These are phyloP conservation scores for Nakazawaea ambrosiae DNA, from an alignment of 805 yeast species.

Conservation along the genomic window DNA sequence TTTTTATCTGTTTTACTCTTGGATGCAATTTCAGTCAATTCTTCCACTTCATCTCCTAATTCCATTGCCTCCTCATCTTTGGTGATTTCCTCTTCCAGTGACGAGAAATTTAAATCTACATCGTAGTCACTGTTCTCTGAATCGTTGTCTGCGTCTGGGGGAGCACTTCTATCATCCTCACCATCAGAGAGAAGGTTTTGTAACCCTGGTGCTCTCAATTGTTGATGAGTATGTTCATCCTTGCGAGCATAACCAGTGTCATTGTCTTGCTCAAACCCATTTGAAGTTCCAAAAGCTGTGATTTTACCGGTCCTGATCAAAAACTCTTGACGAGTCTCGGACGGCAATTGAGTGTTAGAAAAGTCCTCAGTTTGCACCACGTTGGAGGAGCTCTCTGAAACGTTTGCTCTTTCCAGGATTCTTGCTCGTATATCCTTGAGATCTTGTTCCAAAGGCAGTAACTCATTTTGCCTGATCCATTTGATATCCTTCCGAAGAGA, in stretches of 20 bases:
- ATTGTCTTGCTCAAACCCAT: constrained; percentile 43
- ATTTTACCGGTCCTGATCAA: constrained; percentile 85
- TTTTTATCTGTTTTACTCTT: neutral
- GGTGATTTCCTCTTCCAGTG: constrained; percentile 12
- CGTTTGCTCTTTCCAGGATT: constrained; percentile 30
- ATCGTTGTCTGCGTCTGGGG: constrained; percentile 17
- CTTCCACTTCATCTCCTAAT: constrained; percentile 11
- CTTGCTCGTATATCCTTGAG: constrained; percentile 47
- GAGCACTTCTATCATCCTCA: neutral
- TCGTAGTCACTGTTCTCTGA: constrained; percentile 11
- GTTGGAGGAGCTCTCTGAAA: constrained; percentile 7
- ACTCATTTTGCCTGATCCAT: constrained; percentile 40
- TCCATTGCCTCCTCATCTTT: no score
- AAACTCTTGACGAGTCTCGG: constrained; percentile 76
- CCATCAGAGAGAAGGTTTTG: constrained; percentile 13
- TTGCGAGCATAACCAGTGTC: constrained; percentile 17
- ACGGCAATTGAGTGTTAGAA: constrained; percentile 40
- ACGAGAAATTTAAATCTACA: neutral
- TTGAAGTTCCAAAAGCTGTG: constrained; percentile 82
- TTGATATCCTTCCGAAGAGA: constrained; percentile 46
- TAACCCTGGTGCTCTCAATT: constrained; percentile 46
- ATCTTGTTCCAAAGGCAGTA: constrained; percentile 51
- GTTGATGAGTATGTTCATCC: constrained; percentile 30
- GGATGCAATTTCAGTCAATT: constrained; percentile 12
- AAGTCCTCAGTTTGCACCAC: constrained; percentile 14